Conservation (phyloP, 1,139 yeast species). For the Diutina mesorugosa region DNA sequence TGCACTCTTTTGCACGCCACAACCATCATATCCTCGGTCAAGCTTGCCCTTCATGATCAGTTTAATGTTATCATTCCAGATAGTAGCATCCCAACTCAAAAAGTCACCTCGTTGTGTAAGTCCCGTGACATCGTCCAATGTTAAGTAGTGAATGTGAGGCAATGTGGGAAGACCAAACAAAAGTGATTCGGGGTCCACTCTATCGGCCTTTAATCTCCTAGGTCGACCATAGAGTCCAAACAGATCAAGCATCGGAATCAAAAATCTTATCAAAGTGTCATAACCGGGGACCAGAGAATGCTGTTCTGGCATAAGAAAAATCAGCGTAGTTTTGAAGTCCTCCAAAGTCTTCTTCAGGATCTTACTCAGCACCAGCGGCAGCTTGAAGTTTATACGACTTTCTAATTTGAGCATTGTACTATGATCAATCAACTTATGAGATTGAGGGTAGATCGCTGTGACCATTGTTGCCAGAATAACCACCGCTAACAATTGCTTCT, state of each 20-base stretch:
- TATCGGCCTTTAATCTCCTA: slow-evolving; percentile 74
- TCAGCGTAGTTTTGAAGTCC: slow-evolving; percentile 61
- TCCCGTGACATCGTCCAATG: slow-evolving; percentile 14
- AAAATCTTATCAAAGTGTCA: slow-evolving; percentile 80
- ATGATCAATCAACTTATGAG: slow-evolving; percentile 66
- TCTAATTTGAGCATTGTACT: slow-evolving; percentile 84
- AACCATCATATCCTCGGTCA: slow-evolving; percentile 67
- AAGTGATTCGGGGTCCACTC: slow-evolving; percentile 64
- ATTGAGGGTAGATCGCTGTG: slow-evolving; percentile 90
- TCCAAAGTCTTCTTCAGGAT: slow-evolving; percentile 23
- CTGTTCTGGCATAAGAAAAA: slow-evolving; percentile 89
- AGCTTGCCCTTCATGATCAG: slow-evolving; percentile 51
- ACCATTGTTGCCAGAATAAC: slow-evolving; percentile 59
- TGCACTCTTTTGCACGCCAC: slow-evolving; percentile 32
- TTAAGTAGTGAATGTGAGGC: slow-evolving; percentile 75
- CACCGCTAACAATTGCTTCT: slow-evolving; percentile 71
- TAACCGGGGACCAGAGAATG: slow-evolving; percentile 91
- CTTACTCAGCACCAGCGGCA: slow-evolving; percentile 15
- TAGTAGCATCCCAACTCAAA: slow-evolving; percentile 13
- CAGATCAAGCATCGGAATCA: slow-evolving; percentile 76
- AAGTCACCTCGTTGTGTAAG: slow-evolving; percentile 5
- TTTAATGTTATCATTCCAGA: slow-evolving; percentile 62
- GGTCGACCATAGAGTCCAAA: slow-evolving; percentile 91
- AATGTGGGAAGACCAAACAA: slow-evolving; percentile 86
- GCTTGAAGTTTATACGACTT: slow-evolving; percentile 57